Conservation (phyloP, 2,329 filamentous ascomycete species). For the Rachicladosporium sp. region DNA sequence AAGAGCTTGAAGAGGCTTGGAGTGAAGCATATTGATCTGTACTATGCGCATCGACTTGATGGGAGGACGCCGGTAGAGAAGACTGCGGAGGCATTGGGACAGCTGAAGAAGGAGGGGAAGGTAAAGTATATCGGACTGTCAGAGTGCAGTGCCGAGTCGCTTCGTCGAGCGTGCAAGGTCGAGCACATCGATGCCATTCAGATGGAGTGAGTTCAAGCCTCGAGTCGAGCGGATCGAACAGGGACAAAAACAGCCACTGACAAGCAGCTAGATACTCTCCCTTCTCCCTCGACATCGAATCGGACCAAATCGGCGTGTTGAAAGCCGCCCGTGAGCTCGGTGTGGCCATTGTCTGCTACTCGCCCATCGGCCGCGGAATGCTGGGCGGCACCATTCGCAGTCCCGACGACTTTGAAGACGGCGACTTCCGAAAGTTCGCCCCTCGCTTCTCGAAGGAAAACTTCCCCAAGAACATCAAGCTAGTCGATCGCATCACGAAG, state of each 20-base stretch:
- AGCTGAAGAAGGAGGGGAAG: conserved; percentile 41
- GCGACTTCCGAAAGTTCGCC: conserved; percentile 35
- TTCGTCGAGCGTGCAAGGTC: conserved; percentile 41
- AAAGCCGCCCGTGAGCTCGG: conserved; percentile 47
- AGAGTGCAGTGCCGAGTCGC: conserved; percentile 37
- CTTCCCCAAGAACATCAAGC: conserved; percentile 42
- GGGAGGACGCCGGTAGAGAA: conserved; percentile 33
- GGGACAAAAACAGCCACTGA: not conserved
- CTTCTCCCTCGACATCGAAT: conserved; percentile 48
- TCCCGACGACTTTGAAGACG: conserved; percentile 34
- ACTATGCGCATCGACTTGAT: conserved; percentile 32
- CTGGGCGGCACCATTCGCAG: conserved; percentile 40
- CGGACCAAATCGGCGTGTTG: conserved; percentile 35
- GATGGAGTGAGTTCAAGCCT: conserved; percentile 30
- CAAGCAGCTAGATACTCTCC: conserved; percentile 29
- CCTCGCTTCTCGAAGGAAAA: conserved; percentile 43
- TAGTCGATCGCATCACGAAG: conserved; percentile 39
- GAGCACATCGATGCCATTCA: conserved; percentile 41
- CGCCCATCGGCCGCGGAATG: conserved; percentile 48
- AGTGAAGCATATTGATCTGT: conserved; percentile 30
- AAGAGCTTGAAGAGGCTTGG: conserved; percentile 30
- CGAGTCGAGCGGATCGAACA: not conserved
- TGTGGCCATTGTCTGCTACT: conserved; percentile 45
- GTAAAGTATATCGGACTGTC: conserved; percentile 46
- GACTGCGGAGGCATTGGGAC: conserved; percentile 38